Evolutionary conservation across 768 basidiomycete genomes (phyloP).

Genomic region (Coprinopsis strossmayeri): DNA sequence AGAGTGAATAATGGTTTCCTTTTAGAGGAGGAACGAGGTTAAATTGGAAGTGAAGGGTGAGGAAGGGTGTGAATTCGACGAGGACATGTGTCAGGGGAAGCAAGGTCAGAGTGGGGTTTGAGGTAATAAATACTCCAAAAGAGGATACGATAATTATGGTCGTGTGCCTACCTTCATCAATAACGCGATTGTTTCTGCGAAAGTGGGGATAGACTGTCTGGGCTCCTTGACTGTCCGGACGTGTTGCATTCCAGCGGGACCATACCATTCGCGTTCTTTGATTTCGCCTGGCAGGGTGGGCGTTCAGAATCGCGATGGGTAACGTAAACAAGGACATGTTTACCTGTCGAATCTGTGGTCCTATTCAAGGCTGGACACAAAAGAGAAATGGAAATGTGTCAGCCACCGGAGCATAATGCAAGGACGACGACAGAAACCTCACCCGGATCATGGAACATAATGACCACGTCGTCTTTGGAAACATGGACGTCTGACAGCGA

Average conservation of each 20-base stretch:
- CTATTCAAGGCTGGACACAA: slow-evolving; percentile 51
- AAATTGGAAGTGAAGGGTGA: not conserved
- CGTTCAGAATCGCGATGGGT: slow-evolving; percentile 13
- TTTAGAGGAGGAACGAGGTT: not conserved
- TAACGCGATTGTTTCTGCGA: slow-evolving; percentile 70
- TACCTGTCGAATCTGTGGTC: slow-evolving; percentile 77
- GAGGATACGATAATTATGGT: not conserved
- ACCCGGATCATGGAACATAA: slow-evolving; percentile 97
- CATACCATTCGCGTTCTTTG: slow-evolving; percentile 66
- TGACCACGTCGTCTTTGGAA: slow-evolving; percentile 76
- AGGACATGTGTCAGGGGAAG: not conserved
- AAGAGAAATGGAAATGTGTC: slow-evolving; percentile 15
- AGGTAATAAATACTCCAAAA: not conserved
- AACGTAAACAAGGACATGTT: not conserved
- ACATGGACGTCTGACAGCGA: slow-evolving; percentile 85
- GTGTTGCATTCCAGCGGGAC: slow-evolving; percentile 65
- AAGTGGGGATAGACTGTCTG: slow-evolving; percentile 84
- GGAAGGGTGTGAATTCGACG: not conserved
- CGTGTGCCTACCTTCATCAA: slow-evolving; percentile 61
- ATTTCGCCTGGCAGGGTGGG: slow-evolving; percentile 47
- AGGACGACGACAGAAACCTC: not conserved
- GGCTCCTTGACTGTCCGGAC: slow-evolving; percentile 77
- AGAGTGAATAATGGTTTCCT: too few species aligned
- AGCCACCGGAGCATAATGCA: slow-evolving; percentile 11
- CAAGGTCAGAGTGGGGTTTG: not conserved